phyloP scores from a whole-genome alignment of 1,284 basidiomycete genomes.

The Volvariella volvacea region DNA sequence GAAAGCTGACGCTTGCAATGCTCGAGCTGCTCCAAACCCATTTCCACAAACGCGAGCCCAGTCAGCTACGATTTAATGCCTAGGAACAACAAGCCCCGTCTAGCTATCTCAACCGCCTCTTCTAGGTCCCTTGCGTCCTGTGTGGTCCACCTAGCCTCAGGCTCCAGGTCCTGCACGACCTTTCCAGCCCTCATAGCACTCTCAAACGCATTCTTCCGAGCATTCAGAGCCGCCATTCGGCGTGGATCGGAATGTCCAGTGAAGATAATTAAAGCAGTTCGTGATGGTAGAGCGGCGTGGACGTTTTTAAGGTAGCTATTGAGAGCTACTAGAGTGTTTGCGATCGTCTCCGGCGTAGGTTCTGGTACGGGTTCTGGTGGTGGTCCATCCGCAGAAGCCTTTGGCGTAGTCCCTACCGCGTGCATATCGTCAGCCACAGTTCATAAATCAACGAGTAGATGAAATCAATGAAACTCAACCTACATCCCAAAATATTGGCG shows the following conservation, averaged over 20 bases:
- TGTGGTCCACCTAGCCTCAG: slow-evolving; percentile 59
- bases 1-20: no score
- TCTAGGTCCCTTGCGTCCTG: slow-evolving; percentile 74
- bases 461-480: slow-evolving; percentile 21
- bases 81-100: slow-evolving; percentile 78
- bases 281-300: slow-evolving; percentile 63
- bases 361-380: slow-evolving; percentile 22
- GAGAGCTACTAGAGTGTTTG: slow-evolving; percentile 37
- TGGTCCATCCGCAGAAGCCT: slow-evolving; percentile 31
- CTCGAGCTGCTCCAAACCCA: no score
- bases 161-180: slow-evolving; percentile 37
- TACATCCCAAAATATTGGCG: slow-evolving; percentile 74
- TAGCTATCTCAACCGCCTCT: slow-evolving; percentile 70
- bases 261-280: slow-evolving; percentile 78
- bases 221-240: slow-evolving; percentile 63
- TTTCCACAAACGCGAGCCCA: no score
- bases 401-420: slow-evolving; percentile 51
- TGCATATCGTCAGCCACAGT: slow-evolving; percentile 3
- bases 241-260: slow-evolving; percentile 86
- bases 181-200: slow-evolving; percentile 53
- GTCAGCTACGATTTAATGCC: slow-evolving; percentile 56
- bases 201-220: slow-evolving; percentile 70
- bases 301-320: slow-evolving; percentile 57
- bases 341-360: slow-evolving; percentile 28
- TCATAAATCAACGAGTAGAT: slow-evolving; percentile 3